Percentiles rank a stretch among this genome's conserved stretches.
Evolutionary conservation across 345 rosid genomes (phyloP).

Genomic region (Corchorus olitorius): DNA sequence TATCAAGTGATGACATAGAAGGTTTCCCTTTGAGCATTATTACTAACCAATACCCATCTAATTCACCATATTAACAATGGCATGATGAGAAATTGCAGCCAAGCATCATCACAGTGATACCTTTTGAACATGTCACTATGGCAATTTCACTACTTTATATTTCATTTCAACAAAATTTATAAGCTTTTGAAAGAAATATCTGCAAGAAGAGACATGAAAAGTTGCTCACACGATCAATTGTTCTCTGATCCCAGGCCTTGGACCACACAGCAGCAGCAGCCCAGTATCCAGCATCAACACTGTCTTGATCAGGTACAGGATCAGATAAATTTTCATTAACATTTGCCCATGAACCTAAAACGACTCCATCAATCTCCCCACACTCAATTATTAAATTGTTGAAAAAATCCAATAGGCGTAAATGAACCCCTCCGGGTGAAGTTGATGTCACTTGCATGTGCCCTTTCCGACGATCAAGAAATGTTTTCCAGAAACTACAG

Average conservation of each 20-base stretch:
- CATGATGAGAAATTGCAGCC: neutral
- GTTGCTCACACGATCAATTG: constrained; percentile 80
- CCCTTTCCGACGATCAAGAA: constrained; percentile 56
- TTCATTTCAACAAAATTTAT: neutral
- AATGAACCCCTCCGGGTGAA: constrained; percentile 46
- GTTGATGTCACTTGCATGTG: constrained; percentile 34
- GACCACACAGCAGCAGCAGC: constrained; percentile 96
- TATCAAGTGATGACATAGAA: neutral
- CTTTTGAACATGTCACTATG: neutral
- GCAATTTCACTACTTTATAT: neutral
- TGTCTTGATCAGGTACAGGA: constrained; percentile 52
- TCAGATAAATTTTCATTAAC: constrained; percentile 53
- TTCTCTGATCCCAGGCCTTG: constrained; percentile 89
- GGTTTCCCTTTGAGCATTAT: neutral
- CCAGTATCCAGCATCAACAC: constrained; percentile 83
- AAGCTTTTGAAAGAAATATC: neutral
- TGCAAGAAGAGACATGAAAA: constrained; percentile 21
- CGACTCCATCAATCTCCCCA: constrained; percentile 97
- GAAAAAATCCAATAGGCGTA: constrained; percentile 47
- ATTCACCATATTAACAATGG: constrained; percentile 1
- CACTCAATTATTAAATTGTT: constrained; percentile 58
- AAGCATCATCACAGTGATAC: neutral
- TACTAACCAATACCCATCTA: neutral
- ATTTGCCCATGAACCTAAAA: constrained; percentile 86
- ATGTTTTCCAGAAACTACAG: constrained; percentile 86